Evolutionary conservation across 768 basidiomycete genomes (phyloP).

Genomic region (Termitomyces sp.): DNA sequence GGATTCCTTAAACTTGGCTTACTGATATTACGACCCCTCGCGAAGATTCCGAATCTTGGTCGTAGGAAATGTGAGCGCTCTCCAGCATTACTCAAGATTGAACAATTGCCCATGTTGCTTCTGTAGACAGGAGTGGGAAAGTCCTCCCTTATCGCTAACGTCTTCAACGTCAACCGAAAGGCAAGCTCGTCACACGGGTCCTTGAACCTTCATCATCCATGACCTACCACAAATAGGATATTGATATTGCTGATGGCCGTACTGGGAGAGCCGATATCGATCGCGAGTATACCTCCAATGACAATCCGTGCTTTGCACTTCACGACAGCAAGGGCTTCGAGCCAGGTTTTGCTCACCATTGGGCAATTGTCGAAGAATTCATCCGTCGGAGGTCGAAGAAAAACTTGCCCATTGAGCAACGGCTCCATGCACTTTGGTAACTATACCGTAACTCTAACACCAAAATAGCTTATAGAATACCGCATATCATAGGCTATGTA

Average conservation of each 20-base stretch:
- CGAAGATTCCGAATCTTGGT: slow-evolving; percentile 1
- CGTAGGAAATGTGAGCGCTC: slow-evolving; percentile 1
- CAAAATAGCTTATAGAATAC: not conserved
- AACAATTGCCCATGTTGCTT: not conserved
- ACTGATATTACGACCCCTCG: not conserved
- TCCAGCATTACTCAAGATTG: not conserved
- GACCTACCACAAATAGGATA: not conserved
- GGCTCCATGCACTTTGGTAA: slow-evolving; percentile 2
- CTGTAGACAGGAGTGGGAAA: slow-evolving; percentile 2
- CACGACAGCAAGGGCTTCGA: slow-evolving; percentile 4
- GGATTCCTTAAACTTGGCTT: not conserved
- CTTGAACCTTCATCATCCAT: not conserved
- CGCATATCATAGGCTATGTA: not conserved
- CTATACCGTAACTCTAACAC: not conserved
- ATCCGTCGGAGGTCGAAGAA: not conserved
- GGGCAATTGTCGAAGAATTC: not conserved
- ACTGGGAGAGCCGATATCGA: not conserved
- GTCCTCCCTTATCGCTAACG: not conserved
- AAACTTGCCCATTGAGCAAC: not conserved
- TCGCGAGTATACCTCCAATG: not conserved
- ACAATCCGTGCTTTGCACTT: not conserved
- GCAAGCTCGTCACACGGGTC: not conserved
- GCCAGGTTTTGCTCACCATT: not conserved
- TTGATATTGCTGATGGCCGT: slow-evolving; percentile 1
- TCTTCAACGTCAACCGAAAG: not conserved